Base-by-base conservation (phyloP, 1,284 basidiomycete species). In the Mrakiaceae sp. region DNA sequence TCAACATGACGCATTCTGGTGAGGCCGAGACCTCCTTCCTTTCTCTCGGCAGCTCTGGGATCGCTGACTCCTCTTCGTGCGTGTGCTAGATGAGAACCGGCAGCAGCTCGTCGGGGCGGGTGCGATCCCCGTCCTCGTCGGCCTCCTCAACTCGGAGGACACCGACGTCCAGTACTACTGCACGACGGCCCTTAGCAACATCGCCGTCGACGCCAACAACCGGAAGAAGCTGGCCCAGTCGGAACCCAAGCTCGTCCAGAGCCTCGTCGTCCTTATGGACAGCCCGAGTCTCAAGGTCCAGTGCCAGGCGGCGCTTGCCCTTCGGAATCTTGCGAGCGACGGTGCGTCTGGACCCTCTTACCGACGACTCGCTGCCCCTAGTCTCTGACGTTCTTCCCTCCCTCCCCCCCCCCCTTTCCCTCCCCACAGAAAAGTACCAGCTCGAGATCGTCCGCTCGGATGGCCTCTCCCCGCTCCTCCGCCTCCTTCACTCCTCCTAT, bases 111-210 rank as follows among this genome's bases (percentile, higher is more conserved):
- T 99, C 71, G 96, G 94, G 71, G 96, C 96, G 42, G 96, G 96
- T 11, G 96, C 96, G 27, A 98, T 98, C 67, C 96, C 96, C 11
- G 96, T 98, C 49, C 84, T 98, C 42, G 96, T 99, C 70, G 88
- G 87, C 72, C 80, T 99, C 50, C 81, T 99, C 65, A 95, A 94
- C 74, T 95, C 91, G n/a, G 85, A 90, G 54, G 95, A 99, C 75
- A 98, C 95, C 27, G 95, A 98, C 75, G 96, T 98, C 2, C 96
- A 99, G 77, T 99, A 99, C 75, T 99, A 99, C 76, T 99, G 96
- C 78, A 99, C 96, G 5, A 99, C 96, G 40, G 96, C 96, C 0
- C 79, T 99, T 68, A 94, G 90, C 75, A 99, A 99, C 76, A 99
- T 99, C 71, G 96, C 96, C 51, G 93, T 97, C 5, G 93, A 97